phyloP scores from a whole-genome alignment of 495 filamentous ascomycete species.

The Daldinia loculata region DNA sequence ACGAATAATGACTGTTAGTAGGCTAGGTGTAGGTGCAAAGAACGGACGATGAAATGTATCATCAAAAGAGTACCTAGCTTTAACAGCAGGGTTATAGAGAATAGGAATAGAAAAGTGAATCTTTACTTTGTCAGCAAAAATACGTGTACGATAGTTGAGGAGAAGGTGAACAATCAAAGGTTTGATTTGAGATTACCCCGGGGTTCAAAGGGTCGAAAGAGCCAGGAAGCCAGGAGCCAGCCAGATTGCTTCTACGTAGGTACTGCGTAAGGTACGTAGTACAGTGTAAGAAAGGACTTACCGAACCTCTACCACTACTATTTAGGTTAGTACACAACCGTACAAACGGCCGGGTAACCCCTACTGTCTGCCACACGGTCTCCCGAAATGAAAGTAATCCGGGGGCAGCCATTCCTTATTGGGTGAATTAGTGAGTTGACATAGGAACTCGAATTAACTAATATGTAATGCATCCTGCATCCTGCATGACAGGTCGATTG shows the following conservation, averaged over 20 bases:
- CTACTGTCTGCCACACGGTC: conserved; percentile 22
- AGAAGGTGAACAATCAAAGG: conserved; percentile 25
- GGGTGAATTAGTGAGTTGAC: conserved; percentile 4
- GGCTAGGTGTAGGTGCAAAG: conserved; percentile 20
- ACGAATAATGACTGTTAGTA: conserved; percentile 10
- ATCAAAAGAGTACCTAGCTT: conserved; percentile 28
- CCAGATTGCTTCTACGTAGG: conserved; percentile 24
- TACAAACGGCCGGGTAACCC: background rate
- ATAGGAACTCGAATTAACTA: conserved; percentile 12
- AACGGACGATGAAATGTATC: conserved; percentile 31
- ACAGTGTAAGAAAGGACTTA: conserved; percentile 22
- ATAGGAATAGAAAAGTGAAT: conserved; percentile 23
- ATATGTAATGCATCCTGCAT: conserved; percentile 4
- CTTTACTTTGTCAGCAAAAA: conserved; percentile 7
- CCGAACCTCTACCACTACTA: conserved; percentile 14
- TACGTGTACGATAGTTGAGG: conserved; percentile 15
- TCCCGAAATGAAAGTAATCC: conserved; percentile 28
- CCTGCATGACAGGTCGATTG: background rate
- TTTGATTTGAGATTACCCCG: conserved; percentile 16
- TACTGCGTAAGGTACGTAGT: background rate
- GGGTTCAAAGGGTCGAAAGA: conserved; percentile 22
- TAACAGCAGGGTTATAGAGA: conserved; percentile 10
- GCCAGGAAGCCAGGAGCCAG: conserved; percentile 24
- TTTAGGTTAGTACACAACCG: conserved; percentile 17
- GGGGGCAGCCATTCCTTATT: conserved; percentile 26